Base-by-base conservation (phyloP, 2,329 filamentous ascomycete species). In the Didymella sp. region DNA sequence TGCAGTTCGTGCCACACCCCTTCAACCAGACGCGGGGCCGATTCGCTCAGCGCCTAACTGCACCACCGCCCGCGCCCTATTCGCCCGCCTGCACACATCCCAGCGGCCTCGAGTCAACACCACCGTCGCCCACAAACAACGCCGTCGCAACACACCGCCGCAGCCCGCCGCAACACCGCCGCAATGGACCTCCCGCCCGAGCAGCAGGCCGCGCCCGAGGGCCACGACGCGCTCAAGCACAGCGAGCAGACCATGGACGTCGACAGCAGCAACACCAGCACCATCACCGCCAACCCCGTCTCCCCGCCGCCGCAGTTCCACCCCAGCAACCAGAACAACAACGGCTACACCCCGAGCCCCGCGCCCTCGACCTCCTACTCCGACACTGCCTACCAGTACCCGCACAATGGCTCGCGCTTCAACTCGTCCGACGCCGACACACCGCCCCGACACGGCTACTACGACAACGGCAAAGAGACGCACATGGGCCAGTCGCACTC, bases 341-440 rank as follows among this genome's bases (percentile, higher is more conserved):
- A 63, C 47, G 62, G 64, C 58, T 68, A 68, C 52, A 76, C 74
- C 79, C 80, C 70, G 76, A 80, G 63, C 77, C 78, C 65, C 73
- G 48, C 79, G 82, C 15, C 83, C 50, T 82, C 82, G 38, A 82
- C 80, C 3, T 81, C 79, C n/a, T 82, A 82, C 73, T 82, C 80
- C 35, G 80, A 82, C 71, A 82, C 80, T 7, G 74, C 73, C 42
- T 76, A 79, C 59, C 73, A 77, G 52, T 78, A 76, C 66, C 74
- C 72, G 31, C 67, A 71, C 60, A 66, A 66, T 43, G 67, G 69
- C 33, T 77, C 75, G 59, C 75, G 75, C 62, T 80, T 77, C 67
- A 78, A 78, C 46, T 77, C 80, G 40, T 76, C 76, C 12, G 83
- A 85, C 59, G 77, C 76, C 56, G 81, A 84, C 56, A 77, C 75